These are phyloP conservation scores for Taphrina deformans DNA, from an alignment of 1,139 yeast species.

Conservation along the genomic window DNA sequence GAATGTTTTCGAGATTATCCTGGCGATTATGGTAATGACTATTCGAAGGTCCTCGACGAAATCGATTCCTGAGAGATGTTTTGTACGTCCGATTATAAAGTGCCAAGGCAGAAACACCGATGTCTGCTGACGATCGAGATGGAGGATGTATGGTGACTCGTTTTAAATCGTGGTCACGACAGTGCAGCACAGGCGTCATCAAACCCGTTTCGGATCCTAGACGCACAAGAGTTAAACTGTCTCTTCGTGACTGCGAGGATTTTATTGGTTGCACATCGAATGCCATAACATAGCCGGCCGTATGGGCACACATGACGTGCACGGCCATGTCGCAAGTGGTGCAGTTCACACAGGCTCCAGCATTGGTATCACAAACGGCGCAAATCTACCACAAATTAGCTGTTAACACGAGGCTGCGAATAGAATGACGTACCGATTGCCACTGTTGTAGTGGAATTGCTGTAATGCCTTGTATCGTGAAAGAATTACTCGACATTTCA, in stretches of 20 bases:
- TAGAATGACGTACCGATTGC: conserved; percentile 32
- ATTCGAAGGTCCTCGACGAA: not conserved
- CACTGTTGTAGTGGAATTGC: conserved; percentile 42
- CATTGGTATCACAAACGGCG: conserved; percentile 48
- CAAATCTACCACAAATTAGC: conserved; percentile 42
- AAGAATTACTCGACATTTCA: conserved; percentile 49
- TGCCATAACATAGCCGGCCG: conserved; percentile 29
- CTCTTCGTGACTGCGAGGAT: conserved; percentile 37
- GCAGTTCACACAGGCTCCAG: conserved; percentile 53
- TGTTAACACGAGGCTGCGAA: not conserved
- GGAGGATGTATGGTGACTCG: conserved; percentile 33
- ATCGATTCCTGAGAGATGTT: not conserved
- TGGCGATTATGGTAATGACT: not conserved
- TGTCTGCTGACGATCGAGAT: conserved; percentile 12
- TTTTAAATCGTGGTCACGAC: conserved; percentile 41
- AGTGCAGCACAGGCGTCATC: conserved; percentile 45
- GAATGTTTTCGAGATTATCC: not conserved
- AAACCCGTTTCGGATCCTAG: conserved; percentile 47
- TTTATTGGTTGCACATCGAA: conserved; percentile 39
- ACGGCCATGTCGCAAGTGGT: conserved; percentile 46
- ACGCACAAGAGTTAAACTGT: conserved; percentile 43
- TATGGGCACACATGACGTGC: conserved; percentile 35
- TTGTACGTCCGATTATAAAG: conserved; percentile 30
- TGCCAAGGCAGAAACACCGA: conserved; percentile 11
- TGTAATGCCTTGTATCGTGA: conserved; percentile 50